Evolutionary conservation across 73 alveolate genomes (phyloP).

Genomic region (Tetrahymena malaccensis): DNA sequence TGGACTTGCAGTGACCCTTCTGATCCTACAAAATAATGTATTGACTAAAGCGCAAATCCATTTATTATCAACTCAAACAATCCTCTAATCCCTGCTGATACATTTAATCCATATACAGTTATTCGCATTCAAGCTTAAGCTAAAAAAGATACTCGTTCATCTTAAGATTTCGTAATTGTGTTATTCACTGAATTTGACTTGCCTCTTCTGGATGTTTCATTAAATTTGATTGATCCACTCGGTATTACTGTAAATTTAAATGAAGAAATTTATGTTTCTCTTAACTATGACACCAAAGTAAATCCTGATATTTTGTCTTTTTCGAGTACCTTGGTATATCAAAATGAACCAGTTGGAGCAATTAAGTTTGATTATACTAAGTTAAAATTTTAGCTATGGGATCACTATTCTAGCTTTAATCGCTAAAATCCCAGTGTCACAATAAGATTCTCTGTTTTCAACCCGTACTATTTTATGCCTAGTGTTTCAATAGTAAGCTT

Average conservation of each 20-base stretch:
- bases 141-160: not conserved
- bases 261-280: not conserved
- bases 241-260: not conserved
- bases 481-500: not conserved
- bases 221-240: not conserved
- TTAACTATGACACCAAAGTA: not conserved
- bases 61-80: not conserved
- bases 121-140: not conserved
- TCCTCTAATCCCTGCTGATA: not conserved
- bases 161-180: not conserved
- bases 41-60: not conserved
- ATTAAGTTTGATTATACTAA: not conserved
- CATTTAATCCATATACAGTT: not conserved
- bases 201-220: not conserved
- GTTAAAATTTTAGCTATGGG: not conserved
- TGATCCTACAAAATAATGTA: not conserved
- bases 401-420: not conserved
- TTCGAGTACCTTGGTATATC: not conserved
- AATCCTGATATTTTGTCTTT: not conserved
- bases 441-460: not conserved
- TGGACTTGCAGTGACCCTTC: not conserved
- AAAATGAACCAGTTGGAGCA: not conserved
- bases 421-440: not conserved
- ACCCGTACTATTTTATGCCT: not conserved
- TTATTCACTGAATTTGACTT: not conserved